Evolutionary conservation across 2,329 filamentous ascomycete genomes (phyloP), one percentile per base, ranked within the genome.

Genomic region (Talaromyces verruculosus): DNA sequence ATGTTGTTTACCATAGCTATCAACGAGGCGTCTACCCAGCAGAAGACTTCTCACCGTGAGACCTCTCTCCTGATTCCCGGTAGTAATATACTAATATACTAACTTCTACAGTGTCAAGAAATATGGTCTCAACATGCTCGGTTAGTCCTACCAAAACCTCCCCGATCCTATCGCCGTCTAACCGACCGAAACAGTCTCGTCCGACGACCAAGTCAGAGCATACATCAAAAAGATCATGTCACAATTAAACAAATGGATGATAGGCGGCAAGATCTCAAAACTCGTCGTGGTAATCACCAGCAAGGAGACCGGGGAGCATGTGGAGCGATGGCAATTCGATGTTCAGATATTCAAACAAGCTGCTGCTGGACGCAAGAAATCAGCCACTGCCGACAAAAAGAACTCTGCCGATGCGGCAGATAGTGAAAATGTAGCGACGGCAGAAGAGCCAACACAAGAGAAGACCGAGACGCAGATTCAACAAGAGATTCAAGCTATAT

Each of bases 151-250:
- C 57, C n/a, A 22, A 30, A 19, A 2, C 19, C 17, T 17, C 15
- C 15, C 2, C 43, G 28, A 25, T 65, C 60, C 30, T 65, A 49
- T 53, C 66, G 58, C 28, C 35, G 19, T 47, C 67, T 72, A 55
- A 71, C 68, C 58, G 58, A 73, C 64, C 66, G 37, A 60, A n/a
- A 60, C 76, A 89, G 93, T 98, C 61, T 96, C 94, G 37, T 88
- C 93, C 69, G 95, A 99, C 78, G 95, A 98, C 82, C 94, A 99
- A 81, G 95, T 99, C 76, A 96, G 97, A 80, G 92, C 93, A 37
- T 99, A 99, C 81, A 96, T 99, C 84, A 97, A 97, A 80, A 97
- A 96, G 81, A 98, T 99, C 82, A 99, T 97, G 93, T 89, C 89
- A 33, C 95, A 99, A 80, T 87, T 99, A 66, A 94, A 96, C 82